Percentiles rank a stretch among this genome's conserved stretches.
phyloP scores from a whole-genome alignment of 306 rosid genomes.

The Sicyos baderoa region DNA sequence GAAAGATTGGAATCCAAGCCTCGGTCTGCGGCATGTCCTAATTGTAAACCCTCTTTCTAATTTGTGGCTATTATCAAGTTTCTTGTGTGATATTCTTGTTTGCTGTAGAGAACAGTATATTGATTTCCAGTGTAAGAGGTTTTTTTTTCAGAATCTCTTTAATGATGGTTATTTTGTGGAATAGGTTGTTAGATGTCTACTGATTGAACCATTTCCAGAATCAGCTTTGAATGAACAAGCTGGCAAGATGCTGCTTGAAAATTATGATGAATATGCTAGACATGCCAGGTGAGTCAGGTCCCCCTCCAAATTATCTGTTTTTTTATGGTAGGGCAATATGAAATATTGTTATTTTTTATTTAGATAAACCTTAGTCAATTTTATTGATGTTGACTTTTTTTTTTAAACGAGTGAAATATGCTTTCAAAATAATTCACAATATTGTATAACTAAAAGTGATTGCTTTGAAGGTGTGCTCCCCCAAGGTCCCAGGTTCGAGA shows the following conservation, averaged over 20 bases:
- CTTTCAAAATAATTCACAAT: neutral
- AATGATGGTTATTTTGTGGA: slow-evolving; percentile 1
- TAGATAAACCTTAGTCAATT: neutral
- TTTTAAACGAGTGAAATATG: neutral
- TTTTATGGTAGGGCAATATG: neutral
- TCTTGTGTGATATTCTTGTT: neutral
- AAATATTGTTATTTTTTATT: slow-evolving; percentile 4
- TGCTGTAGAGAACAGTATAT: neutral
- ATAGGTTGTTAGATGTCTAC: slow-evolving; percentile 94
- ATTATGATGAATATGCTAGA: slow-evolving; percentile 94
- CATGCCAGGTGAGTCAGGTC: slow-evolving; percentile 70
- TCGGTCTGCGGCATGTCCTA: slow-evolving; percentile 83
- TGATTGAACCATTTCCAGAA: slow-evolving; percentile 97
- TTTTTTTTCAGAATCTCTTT: slow-evolving; percentile 13
- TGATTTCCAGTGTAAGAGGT: neutral
- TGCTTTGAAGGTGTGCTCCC: no score
- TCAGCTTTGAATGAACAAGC: slow-evolving; percentile 97
- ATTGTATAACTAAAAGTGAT: neutral
- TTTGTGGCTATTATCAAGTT: neutral
- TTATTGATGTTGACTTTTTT: no score
- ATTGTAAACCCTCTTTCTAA: slow-evolving; percentile 41
- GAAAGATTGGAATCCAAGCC: slow-evolving; percentile 97
- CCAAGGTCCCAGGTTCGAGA: no score
- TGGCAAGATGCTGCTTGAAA: slow-evolving; percentile 81
- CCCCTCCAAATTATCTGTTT: neutral